These are phyloP conservation scores for Botrytis sinoallii DNA, from an alignment of 2,329 filamentous ascomycete genomes.

Conservation along the genomic window DNA sequence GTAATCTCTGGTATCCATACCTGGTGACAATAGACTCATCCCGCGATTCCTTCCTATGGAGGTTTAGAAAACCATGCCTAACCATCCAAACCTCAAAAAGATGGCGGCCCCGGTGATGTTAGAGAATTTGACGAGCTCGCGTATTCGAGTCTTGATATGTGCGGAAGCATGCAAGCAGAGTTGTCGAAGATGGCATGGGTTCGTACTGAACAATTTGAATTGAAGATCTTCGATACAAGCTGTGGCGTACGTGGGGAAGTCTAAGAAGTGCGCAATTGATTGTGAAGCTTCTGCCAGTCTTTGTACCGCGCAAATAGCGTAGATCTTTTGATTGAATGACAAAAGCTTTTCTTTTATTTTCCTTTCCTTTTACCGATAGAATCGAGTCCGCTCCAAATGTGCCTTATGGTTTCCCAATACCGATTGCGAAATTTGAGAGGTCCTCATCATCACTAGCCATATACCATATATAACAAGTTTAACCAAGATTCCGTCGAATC, in stretches of 20 bases:
- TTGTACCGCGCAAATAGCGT: slow-evolving; percentile 19
- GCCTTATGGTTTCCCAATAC: slow-evolving; percentile 33
- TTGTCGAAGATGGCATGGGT: slow-evolving; percentile 18
- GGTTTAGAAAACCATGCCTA: slow-evolving; percentile 27
- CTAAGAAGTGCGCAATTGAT: slow-evolving; percentile 17
- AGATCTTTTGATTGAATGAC: slow-evolving; percentile 9
- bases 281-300: slow-evolving; percentile 19
- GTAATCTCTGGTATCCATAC: slow-evolving; percentile 47
- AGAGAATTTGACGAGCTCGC: slow-evolving; percentile 6
- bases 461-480: slow-evolving; percentile 19
- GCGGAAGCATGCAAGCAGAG: slow-evolving; percentile 16
- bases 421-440: slow-evolving; percentile 29
- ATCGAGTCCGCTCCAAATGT: slow-evolving; percentile 21
- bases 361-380: slow-evolving; percentile 7
- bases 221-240: slow-evolving; percentile 15
- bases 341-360: slow-evolving; percentile 9
- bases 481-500: slow-evolving; percentile 16
- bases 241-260: slow-evolving; percentile 20
- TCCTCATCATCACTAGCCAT: slow-evolving; percentile 35
- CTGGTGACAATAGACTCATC: slow-evolving; percentile 45
- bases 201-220: slow-evolving; percentile 7
- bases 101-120: slow-evolving; percentile 7
- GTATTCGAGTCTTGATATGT: slow-evolving; percentile 14
- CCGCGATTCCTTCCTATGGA: slow-evolving; percentile 31
- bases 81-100: slow-evolving; percentile 16